Conservation (phyloP, 306 rosid species). For the Ormosia semicastrata region DNA sequence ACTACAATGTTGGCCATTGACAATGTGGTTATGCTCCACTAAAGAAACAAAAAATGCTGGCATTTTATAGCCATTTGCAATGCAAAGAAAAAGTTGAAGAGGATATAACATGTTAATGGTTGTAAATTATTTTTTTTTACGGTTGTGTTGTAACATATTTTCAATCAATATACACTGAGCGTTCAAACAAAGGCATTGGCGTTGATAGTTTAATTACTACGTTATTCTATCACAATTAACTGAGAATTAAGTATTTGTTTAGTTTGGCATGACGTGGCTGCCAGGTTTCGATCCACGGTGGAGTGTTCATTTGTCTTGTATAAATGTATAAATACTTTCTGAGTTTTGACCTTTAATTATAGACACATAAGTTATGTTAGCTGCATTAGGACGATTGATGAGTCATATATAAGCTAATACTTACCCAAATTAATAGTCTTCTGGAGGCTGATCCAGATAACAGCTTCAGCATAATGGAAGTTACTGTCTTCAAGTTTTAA, state of each 20-base stretch:
- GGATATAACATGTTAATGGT: neutral
- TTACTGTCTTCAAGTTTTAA: no score
- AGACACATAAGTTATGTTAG: neutral
- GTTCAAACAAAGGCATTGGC: neutral
- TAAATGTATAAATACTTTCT: neutral
- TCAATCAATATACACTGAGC: neutral
- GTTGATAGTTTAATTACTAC: neutral
- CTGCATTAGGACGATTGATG: neutral
- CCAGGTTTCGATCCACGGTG: neutral
- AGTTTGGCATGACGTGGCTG: neutral
- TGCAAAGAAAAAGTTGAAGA: neutral
- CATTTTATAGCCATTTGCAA: neutral
- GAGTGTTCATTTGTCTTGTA: neutral
- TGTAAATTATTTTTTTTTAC: neutral
- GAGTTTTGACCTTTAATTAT: neutral
- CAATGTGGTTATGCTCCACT: neutral
- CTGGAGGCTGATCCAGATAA: neutral
- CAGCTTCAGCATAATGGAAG: neutral
- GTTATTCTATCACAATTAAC: neutral
- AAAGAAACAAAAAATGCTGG: neutral
- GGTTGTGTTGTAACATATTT: neutral
- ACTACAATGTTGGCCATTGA: conserved; percentile 17
- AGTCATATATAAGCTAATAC: neutral
- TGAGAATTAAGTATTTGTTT: neutral
- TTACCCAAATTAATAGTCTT: neutral